Percentiles rank a stretch among this genome's conserved stretches.
Evolutionary conservation across 208 protist species (phyloP).

Genomic region (Herpetomonas tarakana): DNA sequence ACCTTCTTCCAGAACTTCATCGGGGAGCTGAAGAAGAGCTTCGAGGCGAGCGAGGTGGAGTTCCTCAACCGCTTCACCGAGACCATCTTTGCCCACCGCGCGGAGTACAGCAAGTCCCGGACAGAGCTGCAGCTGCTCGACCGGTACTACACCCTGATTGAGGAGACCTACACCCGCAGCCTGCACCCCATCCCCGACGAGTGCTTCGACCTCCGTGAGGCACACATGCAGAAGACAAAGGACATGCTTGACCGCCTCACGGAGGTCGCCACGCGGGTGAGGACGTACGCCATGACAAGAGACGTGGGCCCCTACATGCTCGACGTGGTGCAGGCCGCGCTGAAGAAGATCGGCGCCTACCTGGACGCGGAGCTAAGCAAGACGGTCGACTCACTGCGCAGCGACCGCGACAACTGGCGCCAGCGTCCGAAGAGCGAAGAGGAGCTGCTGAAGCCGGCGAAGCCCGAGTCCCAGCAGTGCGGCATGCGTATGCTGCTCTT

Average conservation of each 20-base stretch:
- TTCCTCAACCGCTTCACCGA: conserved; percentile 61
- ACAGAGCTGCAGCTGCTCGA: conserved; percentile 61
- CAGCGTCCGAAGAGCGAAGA: conserved; percentile 61
- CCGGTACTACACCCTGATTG: conserved; percentile 66
- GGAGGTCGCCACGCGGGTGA: conserved; percentile 58
- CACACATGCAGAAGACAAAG: conserved; percentile 81
- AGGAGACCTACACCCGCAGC: conserved; percentile 77
- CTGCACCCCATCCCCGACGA: conserved; percentile 67
- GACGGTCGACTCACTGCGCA: conserved; percentile 52
- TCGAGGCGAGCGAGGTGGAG: conserved; percentile 52
- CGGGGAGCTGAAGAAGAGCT: conserved; percentile 46
- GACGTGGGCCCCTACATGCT: conserved; percentile 48
- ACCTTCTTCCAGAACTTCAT: conserved; percentile 65
- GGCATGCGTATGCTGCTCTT: conserved; percentile 85
- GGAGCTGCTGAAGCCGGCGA: conserved; percentile 49
- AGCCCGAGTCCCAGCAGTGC: conserved; percentile 79
- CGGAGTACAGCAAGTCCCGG: conserved; percentile 30
- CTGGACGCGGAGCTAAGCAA: conserved; percentile 75
- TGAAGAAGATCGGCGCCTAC: conserved; percentile 48
- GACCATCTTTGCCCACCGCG: conserved; percentile 55
- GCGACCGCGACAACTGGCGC: conserved; percentile 73
- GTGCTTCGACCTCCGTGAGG: conserved; percentile 75
- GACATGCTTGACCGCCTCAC: conserved; percentile 57
- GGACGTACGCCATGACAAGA: conserved; percentile 44
- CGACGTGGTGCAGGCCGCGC: conserved; percentile 42